Base-by-base conservation (phyloP, 2,329 filamentous ascomycete genomes). In the Cladophialophora bantiana region DNA sequence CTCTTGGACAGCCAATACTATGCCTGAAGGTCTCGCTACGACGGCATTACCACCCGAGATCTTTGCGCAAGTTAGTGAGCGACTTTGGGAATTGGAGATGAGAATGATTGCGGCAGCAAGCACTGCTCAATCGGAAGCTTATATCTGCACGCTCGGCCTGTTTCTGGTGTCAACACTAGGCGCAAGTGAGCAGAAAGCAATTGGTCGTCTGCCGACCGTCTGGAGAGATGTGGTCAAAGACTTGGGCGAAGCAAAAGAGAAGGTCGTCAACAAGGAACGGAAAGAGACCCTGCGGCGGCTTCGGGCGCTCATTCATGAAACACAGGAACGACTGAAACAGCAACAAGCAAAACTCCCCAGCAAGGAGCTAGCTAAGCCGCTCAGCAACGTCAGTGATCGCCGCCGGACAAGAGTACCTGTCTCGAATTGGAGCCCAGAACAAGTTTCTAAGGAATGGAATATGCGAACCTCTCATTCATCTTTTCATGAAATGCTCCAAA, bases 221-320 rank as follows among this genome's bases (percentile, higher is more conserved):
- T 99, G 93, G 91, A 89, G 92, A 75, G 91, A 96, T 71, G 81
- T 97, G 1, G 97, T 94, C 89, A 84, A 86, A 9, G 93, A 98
- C 75, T 86, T 97, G 66, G 83, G 88, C 0, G 87, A 89, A 59
- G 79, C 84, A 20, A 91, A 89, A 73, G 94, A 93, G 76, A 86
- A 85, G 52, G 84, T 90, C 60, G 80, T 87, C 4, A 91, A 96
- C 75, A 83, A 88, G 31, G 79, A 83, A 36, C 93, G 97, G 74
- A 89, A 93, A 68, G 80, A 83, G 4, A 84, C 84, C 0, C 82
- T 97, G 50, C 89, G 87, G 65, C 83, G 86, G 18, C 80, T 97
- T 61, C 89, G 77, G 53, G 71, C 70, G 9, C 66, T 80, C 20
- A 68, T 80, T 9, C 74, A 79, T 60, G 76, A 78, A 12, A 77